Conservation (phyloP, 1,284 basidiomycete species). For the Ustilago sp. region DNA sequence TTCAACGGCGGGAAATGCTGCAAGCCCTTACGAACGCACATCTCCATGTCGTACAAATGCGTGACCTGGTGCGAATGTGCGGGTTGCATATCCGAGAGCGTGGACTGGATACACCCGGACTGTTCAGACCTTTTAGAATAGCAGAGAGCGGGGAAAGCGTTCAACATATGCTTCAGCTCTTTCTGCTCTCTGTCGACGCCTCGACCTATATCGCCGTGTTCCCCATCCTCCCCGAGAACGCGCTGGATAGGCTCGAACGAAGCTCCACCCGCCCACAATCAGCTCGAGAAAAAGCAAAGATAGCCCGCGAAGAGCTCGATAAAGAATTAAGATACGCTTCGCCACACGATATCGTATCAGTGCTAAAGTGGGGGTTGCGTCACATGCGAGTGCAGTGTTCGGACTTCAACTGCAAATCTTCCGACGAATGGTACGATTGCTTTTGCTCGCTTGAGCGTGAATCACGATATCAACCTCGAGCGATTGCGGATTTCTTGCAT, state of each 20-base stretch:
- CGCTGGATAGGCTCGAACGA: slow-evolving; percentile 25
- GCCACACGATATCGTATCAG: slow-evolving; percentile 52
- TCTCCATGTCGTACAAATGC: slow-evolving; percentile 26
- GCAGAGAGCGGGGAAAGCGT: slow-evolving; percentile 43
- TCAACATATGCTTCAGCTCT: slow-evolving; percentile 56
- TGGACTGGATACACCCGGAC: slow-evolving; percentile 57
- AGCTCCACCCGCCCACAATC: neutral
- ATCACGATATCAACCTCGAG: slow-evolving; percentile 34
- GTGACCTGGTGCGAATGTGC: slow-evolving; percentile 47
- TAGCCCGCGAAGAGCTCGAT: slow-evolving; percentile 38
- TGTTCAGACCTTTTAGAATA: slow-evolving; percentile 59
- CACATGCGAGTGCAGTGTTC: slow-evolving; percentile 38
- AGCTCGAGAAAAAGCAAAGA: slow-evolving; percentile 8
- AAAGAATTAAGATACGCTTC: slow-evolving; percentile 52
- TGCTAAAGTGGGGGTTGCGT: slow-evolving; percentile 60
- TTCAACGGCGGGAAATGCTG: slow-evolving; percentile 36
- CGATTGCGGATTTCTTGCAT: slow-evolving; percentile 48
- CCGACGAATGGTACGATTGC: slow-evolving; percentile 49
- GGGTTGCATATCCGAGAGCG: slow-evolving; percentile 46
- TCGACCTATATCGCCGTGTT: slow-evolving; percentile 51
- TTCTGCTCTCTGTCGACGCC: slow-evolving; percentile 48
- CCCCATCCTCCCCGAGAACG: slow-evolving; percentile 36
- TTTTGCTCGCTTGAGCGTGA: slow-evolving; percentile 49
- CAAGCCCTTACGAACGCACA: slow-evolving; percentile 48
- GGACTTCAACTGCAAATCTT: slow-evolving; percentile 47